These are phyloP conservation scores for Solanum piurae DNA, from an alignment of 257 asterid genomes.

Conservation along the genomic window DNA sequence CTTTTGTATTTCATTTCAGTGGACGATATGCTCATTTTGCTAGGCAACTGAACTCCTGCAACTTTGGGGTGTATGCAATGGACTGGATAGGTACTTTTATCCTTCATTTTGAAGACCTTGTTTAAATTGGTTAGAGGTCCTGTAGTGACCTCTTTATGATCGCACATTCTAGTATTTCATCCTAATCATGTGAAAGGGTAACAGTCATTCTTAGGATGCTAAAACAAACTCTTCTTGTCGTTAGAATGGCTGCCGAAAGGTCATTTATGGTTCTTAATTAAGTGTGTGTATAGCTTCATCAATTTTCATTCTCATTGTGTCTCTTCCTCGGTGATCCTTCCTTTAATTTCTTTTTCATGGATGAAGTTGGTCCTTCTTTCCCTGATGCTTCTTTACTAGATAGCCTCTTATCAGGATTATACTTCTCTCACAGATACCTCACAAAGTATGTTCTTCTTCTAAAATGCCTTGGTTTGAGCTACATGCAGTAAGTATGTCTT, in stretches of 20 bases:
- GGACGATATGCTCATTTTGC: slow-evolving; percentile 88
- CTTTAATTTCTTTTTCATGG: neutral
- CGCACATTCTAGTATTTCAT: neutral
- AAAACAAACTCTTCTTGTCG: neutral
- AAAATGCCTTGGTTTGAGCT: neutral
- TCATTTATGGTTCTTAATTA: neutral
- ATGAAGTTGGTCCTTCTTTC: neutral
- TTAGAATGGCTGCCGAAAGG: neutral
- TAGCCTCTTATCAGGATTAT: neutral
- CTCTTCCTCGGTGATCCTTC: neutral
- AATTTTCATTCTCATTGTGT: neutral
- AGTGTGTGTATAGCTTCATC: neutral
- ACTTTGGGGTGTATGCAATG: slow-evolving; percentile 91
- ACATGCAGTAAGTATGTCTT: neutral
- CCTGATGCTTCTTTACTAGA: neutral
- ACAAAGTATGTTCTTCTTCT: neutral
- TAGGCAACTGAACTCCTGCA: slow-evolving; percentile 59
- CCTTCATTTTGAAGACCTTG: neutral
- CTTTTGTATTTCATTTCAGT: slow-evolving; percentile 33
- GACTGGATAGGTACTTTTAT: slow-evolving; percentile 79
- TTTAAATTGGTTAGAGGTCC: neutral
- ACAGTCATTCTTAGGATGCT: neutral
- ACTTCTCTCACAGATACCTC: neutral
- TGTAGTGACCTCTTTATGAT: neutral
- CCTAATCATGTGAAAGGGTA: neutral